These are phyloP conservation scores for Metschnikowia kunwiensis DNA, from an alignment of 805 yeast species.

Conservation along the genomic window DNA sequence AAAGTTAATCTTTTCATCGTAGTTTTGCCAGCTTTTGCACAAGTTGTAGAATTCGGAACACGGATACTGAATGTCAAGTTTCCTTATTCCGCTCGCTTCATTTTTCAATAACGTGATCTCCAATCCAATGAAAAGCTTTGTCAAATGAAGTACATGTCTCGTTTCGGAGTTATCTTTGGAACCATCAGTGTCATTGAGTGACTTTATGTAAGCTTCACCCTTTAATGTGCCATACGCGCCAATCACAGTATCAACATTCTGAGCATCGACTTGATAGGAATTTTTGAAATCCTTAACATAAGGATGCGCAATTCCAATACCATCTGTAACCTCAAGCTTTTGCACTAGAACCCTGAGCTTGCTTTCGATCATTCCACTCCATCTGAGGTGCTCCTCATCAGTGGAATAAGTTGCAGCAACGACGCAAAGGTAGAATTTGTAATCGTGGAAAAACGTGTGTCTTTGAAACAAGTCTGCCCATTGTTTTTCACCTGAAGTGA, in stretches of 20 bases:
- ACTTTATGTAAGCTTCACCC: constrained; percentile 38
- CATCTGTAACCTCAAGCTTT: constrained; percentile 74
- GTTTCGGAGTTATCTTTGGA: constrained; percentile 12
- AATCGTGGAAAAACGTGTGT: constrained; percentile 78
- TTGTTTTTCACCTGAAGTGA: constrained; percentile 54
- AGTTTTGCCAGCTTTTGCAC: constrained; percentile 71
- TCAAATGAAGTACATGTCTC: constrained; percentile 46
- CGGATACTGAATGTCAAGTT: constrained; percentile 82
- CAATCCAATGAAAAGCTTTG: constrained; percentile 80
- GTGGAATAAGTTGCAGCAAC: constrained; percentile 72
- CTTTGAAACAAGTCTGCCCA: constrained; percentile 78
- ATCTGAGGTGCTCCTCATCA: constrained; percentile 80
- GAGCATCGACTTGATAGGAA: constrained; percentile 39
- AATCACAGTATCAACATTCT: constrained; percentile 55
- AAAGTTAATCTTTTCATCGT: constrained; percentile 56
- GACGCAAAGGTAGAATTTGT: constrained; percentile 82
- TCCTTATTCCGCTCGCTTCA: constrained; percentile 49
- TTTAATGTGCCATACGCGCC: constrained; percentile 59
- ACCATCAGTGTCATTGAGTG: not conserved
- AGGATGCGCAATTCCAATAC: constrained; percentile 85
- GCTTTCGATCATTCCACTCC: constrained; percentile 93
- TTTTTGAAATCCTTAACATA: constrained; percentile 71
- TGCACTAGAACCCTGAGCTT: constrained; percentile 76
- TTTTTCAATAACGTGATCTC: constrained; percentile 40
- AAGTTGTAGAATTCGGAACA: constrained; percentile 83